These are phyloP conservation scores for Coemansia sp. DNA, from an alignment of 192 early-diverging fungal species.

Conservation along the genomic window DNA sequence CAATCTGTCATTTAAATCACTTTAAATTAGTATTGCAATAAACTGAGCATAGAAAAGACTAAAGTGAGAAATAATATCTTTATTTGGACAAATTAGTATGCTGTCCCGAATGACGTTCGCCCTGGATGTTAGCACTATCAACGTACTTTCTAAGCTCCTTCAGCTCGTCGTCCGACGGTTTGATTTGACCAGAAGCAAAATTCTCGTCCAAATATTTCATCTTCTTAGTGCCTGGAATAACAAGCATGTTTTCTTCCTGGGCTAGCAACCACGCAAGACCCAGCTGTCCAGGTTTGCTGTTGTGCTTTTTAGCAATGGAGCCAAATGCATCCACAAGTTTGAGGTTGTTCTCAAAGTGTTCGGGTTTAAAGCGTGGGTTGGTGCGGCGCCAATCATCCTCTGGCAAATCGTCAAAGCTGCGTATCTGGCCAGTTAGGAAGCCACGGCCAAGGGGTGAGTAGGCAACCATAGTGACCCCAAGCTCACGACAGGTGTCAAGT, in stretches of 20 bases:
- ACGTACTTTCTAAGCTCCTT: slow-evolving; percentile 26
- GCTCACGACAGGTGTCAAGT: slow-evolving; percentile 68
- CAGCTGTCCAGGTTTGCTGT: slow-evolving; percentile 57
- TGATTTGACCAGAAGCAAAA: slow-evolving; percentile 27
- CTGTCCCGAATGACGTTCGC: slow-evolving; percentile 19
- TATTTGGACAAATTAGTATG: no score
- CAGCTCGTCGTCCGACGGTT: slow-evolving; percentile 34
- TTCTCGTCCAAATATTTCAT: slow-evolving; percentile 50
- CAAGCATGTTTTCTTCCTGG: slow-evolving; percentile 54
- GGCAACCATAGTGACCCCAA: slow-evolving; percentile 71
- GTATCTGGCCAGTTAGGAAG: slow-evolving; percentile 66
- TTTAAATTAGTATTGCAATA: no score
- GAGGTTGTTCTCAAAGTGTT: slow-evolving; percentile 62
- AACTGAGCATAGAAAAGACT: no score
- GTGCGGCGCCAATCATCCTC: slow-evolving; percentile 56
- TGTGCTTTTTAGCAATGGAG: slow-evolving; percentile 56
- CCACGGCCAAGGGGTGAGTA: slow-evolving; percentile 74
- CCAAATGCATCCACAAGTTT: slow-evolving; percentile 58
- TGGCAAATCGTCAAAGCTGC: slow-evolving; percentile 56
- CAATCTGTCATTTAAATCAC: no score
- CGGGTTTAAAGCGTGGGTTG: slow-evolving; percentile 60
- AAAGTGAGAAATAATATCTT: no score
- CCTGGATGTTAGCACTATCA: slow-evolving; percentile 31
- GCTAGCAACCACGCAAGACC: slow-evolving; percentile 65
- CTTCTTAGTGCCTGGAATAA: slow-evolving; percentile 60